Evolutionary conservation across 106 monocot species (phyloP).

Genomic region (Dactylorhiza incarnata): DNA sequence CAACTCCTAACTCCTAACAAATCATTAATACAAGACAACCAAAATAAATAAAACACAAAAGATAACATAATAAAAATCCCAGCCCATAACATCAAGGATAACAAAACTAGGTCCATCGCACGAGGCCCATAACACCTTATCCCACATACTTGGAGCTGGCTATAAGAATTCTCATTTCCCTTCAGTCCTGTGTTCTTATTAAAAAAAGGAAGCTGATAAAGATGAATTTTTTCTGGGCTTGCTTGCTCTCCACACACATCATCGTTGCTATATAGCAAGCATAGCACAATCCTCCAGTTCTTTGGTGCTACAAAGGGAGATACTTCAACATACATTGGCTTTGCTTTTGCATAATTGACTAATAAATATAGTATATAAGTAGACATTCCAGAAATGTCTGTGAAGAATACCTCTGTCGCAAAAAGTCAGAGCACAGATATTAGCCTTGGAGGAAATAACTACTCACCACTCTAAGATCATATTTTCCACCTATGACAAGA

Average conservation of each 20-base stretch:
- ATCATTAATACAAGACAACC: no score
- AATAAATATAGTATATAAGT: background rate
- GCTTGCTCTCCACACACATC: background rate
- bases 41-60: no score
- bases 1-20: no score
- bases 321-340: background rate
- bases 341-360: background rate
- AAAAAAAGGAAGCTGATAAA: background rate
- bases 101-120: no score
- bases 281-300: background rate
- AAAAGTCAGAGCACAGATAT: background rate
- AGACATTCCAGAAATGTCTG: background rate
- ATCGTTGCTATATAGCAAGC: background rate
- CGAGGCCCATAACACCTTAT: no score
- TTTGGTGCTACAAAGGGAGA: background rate
- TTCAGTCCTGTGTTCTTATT: background rate
- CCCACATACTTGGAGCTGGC: no score
- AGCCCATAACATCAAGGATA: no score
- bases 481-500: slow-evolving; percentile 80
- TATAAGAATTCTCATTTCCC: no score
- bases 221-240: background rate
- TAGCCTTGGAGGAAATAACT: background rate
- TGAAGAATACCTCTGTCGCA: background rate
- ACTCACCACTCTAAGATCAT: slow-evolving; percentile 91
- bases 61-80: no score